These are phyloP conservation scores for Tetrapisispora nanseiensis DNA, from an alignment of 805 yeast species.

Conservation along the genomic window DNA sequence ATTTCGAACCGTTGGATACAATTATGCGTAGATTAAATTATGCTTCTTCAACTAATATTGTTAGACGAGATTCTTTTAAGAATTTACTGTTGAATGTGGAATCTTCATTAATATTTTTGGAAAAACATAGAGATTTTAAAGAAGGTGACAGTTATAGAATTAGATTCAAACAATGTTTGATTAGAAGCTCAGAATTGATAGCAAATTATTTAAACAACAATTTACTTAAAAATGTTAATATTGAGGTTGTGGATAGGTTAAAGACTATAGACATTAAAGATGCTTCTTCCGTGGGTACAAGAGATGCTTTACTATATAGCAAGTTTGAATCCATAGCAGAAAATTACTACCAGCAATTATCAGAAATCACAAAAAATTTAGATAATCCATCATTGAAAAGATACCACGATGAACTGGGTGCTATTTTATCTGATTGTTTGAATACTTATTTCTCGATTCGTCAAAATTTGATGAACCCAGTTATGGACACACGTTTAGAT, in stretches of 20 bases:
- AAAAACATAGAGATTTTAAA: slow-evolving; percentile 47
- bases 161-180: slow-evolving; percentile 74
- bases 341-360: slow-evolving; percentile 31
- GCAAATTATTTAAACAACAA: slow-evolving; percentile 48
- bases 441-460: slow-evolving; percentile 55
- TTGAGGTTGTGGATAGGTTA: slow-evolving; percentile 24
- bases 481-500: slow-evolving; percentile 23
- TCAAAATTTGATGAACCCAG: slow-evolving; percentile 36
- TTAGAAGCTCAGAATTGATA: slow-evolving; percentile 67
- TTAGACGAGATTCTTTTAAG: slow-evolving; percentile 47
- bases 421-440: slow-evolving; percentile 45
- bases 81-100: slow-evolving; percentile 51
- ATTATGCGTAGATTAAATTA: slow-evolving; percentile 60
- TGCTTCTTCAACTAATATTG: slow-evolving; percentile 54
- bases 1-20: slow-evolving; percentile 62
- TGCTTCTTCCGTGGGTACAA: slow-evolving; percentile 22
- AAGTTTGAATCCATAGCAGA: slow-evolving; percentile 45
- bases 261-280: slow-evolving; percentile 16
- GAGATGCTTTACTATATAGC: slow-evolving; percentile 56
- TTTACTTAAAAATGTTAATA: slow-evolving; percentile 28
- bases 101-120: slow-evolving; percentile 51
- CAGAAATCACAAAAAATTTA: slow-evolving; percentile 29
- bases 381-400: slow-evolving; percentile 34
- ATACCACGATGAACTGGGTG: slow-evolving; percentile 48
- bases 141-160: slow-evolving; percentile 61